Evolutionary conservation across 805 yeast genomes (phyloP), one percentile per base, ranked within the genome.

Genomic region (Ogataea zsoltii): DNA sequence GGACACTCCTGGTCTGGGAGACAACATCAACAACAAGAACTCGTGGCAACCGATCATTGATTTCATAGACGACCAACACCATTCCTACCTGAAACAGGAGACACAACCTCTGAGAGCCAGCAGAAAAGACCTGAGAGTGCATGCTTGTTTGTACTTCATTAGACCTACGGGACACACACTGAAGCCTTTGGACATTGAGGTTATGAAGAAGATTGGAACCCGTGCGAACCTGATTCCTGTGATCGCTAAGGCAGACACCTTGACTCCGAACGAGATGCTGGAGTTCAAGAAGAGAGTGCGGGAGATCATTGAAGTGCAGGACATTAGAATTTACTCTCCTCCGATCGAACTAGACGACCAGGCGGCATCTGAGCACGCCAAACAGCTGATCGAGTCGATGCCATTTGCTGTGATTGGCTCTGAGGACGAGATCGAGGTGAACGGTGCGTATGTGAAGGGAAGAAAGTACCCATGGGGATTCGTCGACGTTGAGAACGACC

Each of bases 1-100:
- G 57, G 97, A 90, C 67, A 88, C 97, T 2, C 96, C 96, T 7
- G 97, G 97, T 1, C 88, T 89, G 64, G 97, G 97, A 49, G 95
- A 88, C 63, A 86, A 85, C 64, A 85, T 89, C 53, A 85, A 90
- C 71, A 91, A 90, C 69, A 77, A 76, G 59, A 84, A 85, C 63
- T 76, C 94, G 36, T 89, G 96, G 95, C 84, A 83, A 48, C 89
- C 96, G 31, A 78, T 89, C 56, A 74, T 86, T 49, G 96, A 88
- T 65, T 91, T 88, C 66, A 81, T 91, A 51, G 96, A 90, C 66
- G 95, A 88, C 62, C 97, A 90, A 70, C 94, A 88, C 61, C 90
- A 85, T 60, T 76, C 85, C 18, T 89, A 70, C 64, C 85, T 90
- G 92, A 86, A 86, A 64, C 96, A 88, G 65, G 97, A 90, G 63